A percentile compares a stretch with the other conserved stretches of the same genome.
phyloP scores from a whole-genome alignment of 169 alveolate species.

The Plasmodium fragile region DNA sequence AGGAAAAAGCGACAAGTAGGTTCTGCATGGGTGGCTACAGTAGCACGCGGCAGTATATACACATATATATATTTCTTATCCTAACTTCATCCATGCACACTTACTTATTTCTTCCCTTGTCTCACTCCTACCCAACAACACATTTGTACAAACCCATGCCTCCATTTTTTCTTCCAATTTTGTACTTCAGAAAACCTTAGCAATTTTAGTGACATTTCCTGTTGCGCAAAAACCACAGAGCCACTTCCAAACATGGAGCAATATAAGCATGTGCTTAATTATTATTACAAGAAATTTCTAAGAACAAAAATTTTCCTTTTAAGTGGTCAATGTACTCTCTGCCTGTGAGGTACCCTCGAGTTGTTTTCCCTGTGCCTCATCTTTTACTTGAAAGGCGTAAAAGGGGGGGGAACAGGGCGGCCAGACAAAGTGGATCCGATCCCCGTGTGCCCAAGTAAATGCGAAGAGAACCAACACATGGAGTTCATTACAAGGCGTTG shows the following conservation, averaged over 20 bases:
- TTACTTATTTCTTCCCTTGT: background rate
- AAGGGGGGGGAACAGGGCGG: background rate
- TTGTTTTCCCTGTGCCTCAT: background rate
- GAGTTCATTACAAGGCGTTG: background rate
- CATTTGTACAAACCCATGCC: background rate
- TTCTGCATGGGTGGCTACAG: background rate
- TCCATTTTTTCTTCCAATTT: background rate
- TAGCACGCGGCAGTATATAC: background rate
- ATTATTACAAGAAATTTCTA: conserved; percentile 18
- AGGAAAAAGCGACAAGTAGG: conserved; percentile 25
- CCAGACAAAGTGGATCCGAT: background rate
- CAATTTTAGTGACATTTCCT: background rate
- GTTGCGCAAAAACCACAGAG: background rate
- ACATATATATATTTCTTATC: background rate
- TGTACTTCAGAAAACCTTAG: background rate
- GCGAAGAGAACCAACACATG: background rate
- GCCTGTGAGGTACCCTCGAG: background rate
- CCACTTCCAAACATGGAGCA: background rate
- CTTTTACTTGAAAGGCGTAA: background rate
- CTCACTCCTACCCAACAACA: background rate
- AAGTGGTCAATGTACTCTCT: background rate
- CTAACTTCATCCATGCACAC: background rate
- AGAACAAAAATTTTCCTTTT: background rate
- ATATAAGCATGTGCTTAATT: conserved; percentile 3
- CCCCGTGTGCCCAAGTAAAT: background rate